A percentile compares a stretch with the other conserved stretches of the same genome.
Conservation (phyloP, 2,329 filamentous ascomycete genomes). For the Exutisphaerella laricina region DNA sequence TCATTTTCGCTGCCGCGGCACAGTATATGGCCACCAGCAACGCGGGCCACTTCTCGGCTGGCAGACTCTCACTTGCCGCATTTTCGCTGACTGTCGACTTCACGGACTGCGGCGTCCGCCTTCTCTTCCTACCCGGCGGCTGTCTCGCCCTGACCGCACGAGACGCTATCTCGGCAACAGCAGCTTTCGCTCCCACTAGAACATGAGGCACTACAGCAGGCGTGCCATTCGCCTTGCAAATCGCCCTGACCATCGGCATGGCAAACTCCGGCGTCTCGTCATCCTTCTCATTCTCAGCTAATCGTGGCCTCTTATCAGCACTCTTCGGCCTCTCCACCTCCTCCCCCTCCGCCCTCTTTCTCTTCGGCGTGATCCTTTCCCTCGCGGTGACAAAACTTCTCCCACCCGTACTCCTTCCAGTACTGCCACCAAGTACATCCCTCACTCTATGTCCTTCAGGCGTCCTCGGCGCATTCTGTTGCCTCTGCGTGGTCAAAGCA, state of each 20-base stretch:
- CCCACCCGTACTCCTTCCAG: conserved; percentile 12
- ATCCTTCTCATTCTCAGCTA: neutral
- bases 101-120: conserved; percentile 12
- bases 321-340: conserved; percentile 9
- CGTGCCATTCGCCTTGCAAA: conserved; percentile 32
- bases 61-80: conserved; percentile 5
- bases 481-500: conserved; percentile 46
- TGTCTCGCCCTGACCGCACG: conserved; percentile 4
- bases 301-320: neutral
- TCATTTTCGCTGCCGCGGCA: conserved; percentile 13
- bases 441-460: conserved; percentile 14
- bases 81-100: conserved; percentile 4
- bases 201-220: conserved; percentile 22
- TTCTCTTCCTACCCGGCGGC: conserved; percentile 8
- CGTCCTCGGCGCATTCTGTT: conserved; percentile 33
- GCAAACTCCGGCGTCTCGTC: conserved; percentile 10
- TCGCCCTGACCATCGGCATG: conserved; percentile 48
- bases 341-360: neutral
- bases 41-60: conserved; percentile 16
- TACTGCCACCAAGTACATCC: conserved; percentile 5
- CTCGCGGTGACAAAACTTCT: conserved; percentile 6
- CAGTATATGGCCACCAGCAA: conserved; percentile 15
- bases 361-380: conserved; percentile 1
- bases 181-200: conserved; percentile 17
- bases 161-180: conserved; percentile 11